A percentile compares a stretch with the other conserved stretches of the same genome.
Conservation (phyloP, 1,139 yeast species). For the Magnusiomyces fungicola region DNA sequence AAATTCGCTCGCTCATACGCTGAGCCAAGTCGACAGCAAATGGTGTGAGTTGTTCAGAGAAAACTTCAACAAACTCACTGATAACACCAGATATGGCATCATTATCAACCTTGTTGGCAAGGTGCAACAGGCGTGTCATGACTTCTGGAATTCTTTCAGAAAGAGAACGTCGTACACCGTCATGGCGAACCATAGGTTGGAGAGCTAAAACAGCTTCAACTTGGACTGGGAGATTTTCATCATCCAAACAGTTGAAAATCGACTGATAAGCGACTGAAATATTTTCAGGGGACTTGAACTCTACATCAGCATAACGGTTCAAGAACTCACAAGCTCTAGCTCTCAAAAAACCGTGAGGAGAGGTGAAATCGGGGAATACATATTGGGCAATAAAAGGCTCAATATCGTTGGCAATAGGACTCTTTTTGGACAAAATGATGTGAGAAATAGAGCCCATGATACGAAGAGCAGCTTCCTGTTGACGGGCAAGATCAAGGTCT, state of each 20-base stretch:
- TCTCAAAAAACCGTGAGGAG: conserved; percentile 63
- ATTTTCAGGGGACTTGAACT: conserved; percentile 44
- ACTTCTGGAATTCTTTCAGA: conserved; percentile 66
- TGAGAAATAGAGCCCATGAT: conserved; percentile 68
- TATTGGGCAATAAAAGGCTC: conserved; percentile 57
- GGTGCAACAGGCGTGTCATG: conserved; percentile 67
- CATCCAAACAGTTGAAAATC: conserved; percentile 51
- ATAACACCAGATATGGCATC: conserved; percentile 85
- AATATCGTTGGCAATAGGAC: conserved; percentile 59
- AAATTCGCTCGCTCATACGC: conserved; percentile 71
- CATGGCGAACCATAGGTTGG: conserved; percentile 65
- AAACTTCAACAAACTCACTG: conserved; percentile 92
- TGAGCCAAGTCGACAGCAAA: conserved; percentile 83
- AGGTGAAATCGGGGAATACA: conserved; percentile 66
- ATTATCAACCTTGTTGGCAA: conserved; percentile 78
- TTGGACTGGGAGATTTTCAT: conserved; percentile 63
- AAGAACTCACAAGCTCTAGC: conserved; percentile 81
- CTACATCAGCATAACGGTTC: conserved; percentile 59
- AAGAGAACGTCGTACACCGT: conserved; percentile 60
- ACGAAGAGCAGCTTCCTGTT: conserved; percentile 74
- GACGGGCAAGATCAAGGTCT: conserved; percentile 55
- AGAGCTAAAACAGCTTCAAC: conserved; percentile 80
- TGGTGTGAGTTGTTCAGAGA: conserved; percentile 83
- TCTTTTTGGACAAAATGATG: conserved; percentile 46
- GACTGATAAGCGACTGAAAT: conserved; percentile 57